Percentiles rank a stretch among this genome's conserved stretches.
Conservation (phyloP, 2,329 filamentous ascomycete genomes). For the Metarhizium album region DNA sequence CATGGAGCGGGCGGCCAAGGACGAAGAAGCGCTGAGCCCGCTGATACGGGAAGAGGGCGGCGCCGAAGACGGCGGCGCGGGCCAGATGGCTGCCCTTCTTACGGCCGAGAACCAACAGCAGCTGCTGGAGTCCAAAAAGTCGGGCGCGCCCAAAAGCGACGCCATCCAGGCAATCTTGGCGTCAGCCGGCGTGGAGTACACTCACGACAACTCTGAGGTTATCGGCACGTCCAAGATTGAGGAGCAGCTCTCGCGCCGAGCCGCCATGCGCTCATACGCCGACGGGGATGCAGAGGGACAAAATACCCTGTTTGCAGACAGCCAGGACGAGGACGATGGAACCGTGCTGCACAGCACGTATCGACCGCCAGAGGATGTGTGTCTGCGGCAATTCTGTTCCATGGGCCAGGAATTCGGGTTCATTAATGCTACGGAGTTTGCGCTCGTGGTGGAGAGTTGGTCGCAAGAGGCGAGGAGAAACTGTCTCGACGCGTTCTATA, state of each 20-base stretch:
- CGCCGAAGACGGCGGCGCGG: conserved; percentile 56
- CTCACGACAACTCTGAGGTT: conserved; percentile 92
- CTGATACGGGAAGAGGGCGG: conserved; percentile 40
- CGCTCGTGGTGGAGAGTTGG: conserved; percentile 81
- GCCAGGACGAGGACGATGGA: conserved; percentile 22
- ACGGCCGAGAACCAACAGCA: conserved; percentile 35
- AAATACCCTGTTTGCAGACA: conserved; percentile 48
- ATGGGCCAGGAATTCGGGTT: conserved; percentile 80
- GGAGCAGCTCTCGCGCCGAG: conserved; percentile 66
- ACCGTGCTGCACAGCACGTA: conserved; percentile 36
- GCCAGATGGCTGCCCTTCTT: conserved; percentile 53
- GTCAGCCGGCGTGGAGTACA: conserved; percentile 83
- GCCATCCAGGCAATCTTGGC: conserved; percentile 82
- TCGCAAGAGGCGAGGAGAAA: conserved; percentile 71
- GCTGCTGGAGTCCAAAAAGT: conserved; percentile 21
- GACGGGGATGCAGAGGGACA: conserved; percentile 35
- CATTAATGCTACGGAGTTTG: conserved; percentile 69
- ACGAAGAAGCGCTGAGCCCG: conserved; percentile 33
- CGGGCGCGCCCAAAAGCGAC: conserved; percentile 45
- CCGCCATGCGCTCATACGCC: conserved; percentile 47
- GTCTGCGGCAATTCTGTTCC: conserved; percentile 74
- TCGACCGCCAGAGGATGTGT: conserved; percentile 63
- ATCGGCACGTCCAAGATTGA: conserved; percentile 90
- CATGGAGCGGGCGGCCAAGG: conserved; percentile 47
- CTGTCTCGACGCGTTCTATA: conserved; percentile 74